Conservation (phyloP, 2,329 filamentous ascomycete species). For the Nemania serpens region DNA sequence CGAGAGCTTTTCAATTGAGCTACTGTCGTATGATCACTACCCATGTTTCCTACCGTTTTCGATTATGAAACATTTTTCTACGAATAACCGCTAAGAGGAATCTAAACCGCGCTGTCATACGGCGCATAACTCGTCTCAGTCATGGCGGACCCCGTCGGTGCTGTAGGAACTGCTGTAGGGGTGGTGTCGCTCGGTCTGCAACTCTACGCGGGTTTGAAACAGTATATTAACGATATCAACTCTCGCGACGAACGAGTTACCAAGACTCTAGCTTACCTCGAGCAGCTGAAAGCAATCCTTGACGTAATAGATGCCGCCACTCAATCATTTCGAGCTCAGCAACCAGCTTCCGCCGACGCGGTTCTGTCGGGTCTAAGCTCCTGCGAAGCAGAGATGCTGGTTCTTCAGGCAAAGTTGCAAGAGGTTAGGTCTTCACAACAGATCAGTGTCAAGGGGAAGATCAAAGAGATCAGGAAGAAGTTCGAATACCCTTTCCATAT, state of each 20-base stretch:
- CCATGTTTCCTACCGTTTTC: neutral
- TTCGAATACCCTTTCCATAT: slow-evolving; percentile 11
- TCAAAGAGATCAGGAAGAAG: slow-evolving; percentile 20
- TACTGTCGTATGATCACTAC: neutral
- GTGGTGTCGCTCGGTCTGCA: slow-evolving; percentile 28
- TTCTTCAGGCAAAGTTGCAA: slow-evolving; percentile 9
- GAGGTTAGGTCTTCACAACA: neutral
- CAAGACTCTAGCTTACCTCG: slow-evolving; percentile 10
- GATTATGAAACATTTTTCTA: neutral
- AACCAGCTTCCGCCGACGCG: neutral
- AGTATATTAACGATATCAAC: slow-evolving; percentile 19
- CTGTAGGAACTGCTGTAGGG: neutral
- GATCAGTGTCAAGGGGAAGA: slow-evolving; percentile 13
- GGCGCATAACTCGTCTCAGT: neutral
- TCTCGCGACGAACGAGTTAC: slow-evolving; percentile 11
- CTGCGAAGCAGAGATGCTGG: slow-evolving; percentile 4
- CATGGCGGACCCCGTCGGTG: slow-evolving; percentile 4
- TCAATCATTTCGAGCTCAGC: neutral
- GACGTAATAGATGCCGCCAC: slow-evolving; percentile 9
- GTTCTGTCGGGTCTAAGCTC: slow-evolving; percentile 9
- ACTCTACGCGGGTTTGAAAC: slow-evolving; percentile 15
- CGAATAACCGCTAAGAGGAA: neutral
- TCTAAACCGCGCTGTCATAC: neutral
- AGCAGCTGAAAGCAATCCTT: neutral
- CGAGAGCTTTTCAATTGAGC: neutral